These are phyloP conservation scores for Castanea mollissima DNA, from an alignment of 306 rosid genomes.

Conservation along the genomic window DNA sequence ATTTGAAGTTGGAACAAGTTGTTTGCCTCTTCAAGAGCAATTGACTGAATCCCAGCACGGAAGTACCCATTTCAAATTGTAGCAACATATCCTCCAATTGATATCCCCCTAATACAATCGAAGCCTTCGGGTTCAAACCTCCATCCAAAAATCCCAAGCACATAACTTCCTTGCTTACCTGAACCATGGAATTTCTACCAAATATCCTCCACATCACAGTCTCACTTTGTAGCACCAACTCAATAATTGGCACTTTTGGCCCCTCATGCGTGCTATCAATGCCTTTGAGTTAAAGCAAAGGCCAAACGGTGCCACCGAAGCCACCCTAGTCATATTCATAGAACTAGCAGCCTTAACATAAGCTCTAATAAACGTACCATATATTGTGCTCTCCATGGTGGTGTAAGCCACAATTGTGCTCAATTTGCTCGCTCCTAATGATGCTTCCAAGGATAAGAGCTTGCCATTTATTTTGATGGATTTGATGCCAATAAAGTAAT, in stretches of 20 bases:
- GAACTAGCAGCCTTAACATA: conserved; percentile 48
- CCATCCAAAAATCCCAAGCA: conserved; percentile 79
- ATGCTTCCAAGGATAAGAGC: conserved; percentile 16
- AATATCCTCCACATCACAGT: conserved; percentile 67
- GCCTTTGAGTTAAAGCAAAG: conserved; percentile 44
- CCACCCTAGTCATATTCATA: conserved; percentile 47
- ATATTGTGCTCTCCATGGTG: conserved; percentile 52
- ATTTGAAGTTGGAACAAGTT: conserved; percentile 45
- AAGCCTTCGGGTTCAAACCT: conserved; percentile 39
- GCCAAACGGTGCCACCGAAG: conserved; percentile 51
- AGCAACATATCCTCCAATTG: conserved; percentile 66
- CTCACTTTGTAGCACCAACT: conserved; percentile 71
- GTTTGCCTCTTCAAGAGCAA: conserved; percentile 34
- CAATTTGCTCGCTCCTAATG: conserved; percentile 3
- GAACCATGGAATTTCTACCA: conserved; percentile 72
- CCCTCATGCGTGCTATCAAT: conserved; percentile 7
- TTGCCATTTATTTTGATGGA: conserved; percentile 55
- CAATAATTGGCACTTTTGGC: conserved; percentile 50
- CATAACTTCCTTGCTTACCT: conserved; percentile 38
- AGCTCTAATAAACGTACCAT: conserved; percentile 32
- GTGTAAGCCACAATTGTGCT: conserved; percentile 70
- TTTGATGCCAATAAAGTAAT: conserved; percentile 56
- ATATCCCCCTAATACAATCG: conserved; percentile 65
- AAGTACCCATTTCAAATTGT: conserved; percentile 59
- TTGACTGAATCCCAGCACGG: conserved; percentile 68